These are phyloP conservation scores for Takakia lepidozioides DNA, from an alignment of 225 moss, liverwort and hornwort genomes.

Conservation along the genomic window DNA sequence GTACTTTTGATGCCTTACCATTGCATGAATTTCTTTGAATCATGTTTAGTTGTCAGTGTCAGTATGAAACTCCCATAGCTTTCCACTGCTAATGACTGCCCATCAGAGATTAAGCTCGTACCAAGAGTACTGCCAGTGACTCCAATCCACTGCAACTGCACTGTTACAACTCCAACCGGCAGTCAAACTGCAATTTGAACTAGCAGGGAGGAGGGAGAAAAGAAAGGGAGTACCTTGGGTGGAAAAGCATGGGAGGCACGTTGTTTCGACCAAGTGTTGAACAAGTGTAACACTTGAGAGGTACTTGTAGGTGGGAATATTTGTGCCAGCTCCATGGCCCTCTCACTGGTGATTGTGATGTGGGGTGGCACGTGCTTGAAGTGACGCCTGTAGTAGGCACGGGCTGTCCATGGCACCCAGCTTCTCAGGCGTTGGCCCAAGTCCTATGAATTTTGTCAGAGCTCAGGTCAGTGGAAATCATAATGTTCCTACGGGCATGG, in stretches of 20 bases:
- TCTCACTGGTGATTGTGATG: constrained; percentile 7
- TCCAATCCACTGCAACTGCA: neutral
- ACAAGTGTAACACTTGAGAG: constrained; percentile 15
- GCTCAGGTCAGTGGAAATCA: too few relatives aligned
- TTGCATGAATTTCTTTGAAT: too few relatives aligned
- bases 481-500: too few relatives aligned
- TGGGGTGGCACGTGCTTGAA: constrained; percentile 8
- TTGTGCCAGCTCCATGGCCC: constrained; percentile 4
- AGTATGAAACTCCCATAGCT: too few relatives aligned
- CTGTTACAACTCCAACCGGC: neutral
- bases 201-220: neutral
- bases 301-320: constrained; percentile 6
- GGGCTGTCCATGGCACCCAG: constrained; percentile 20
- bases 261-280: constrained; percentile 16
- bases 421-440: constrained; percentile 8
- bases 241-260: neutral
- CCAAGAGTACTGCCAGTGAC: neutral
- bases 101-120: too few relatives aligned
- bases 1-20: too few relatives aligned
- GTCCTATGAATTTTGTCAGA: too few relatives aligned
- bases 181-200: too few relatives aligned
- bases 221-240: constrained; percentile 5
- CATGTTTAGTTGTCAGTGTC: too few relatives aligned
- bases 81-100: too few relatives aligned
- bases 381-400: neutral